These are phyloP conservation scores for Cercospora zeina DNA, from an alignment of 2,329 filamentous ascomycete genomes.

Conservation along the genomic window DNA sequence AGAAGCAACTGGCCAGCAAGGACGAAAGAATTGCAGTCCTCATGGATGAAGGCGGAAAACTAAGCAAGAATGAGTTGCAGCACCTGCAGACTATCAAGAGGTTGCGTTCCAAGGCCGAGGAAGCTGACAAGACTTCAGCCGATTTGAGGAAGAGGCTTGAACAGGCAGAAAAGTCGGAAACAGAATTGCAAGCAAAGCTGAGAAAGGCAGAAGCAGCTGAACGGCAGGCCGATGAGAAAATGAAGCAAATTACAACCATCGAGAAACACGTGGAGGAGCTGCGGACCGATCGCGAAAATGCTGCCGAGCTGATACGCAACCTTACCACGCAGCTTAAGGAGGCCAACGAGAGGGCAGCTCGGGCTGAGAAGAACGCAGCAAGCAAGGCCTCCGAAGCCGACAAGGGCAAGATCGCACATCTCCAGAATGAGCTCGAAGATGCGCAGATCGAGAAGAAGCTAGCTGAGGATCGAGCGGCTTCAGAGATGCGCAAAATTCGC, in stretches of 20 bases:
- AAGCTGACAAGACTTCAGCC: slow-evolving; percentile 54
- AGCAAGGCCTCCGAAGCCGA: slow-evolving; percentile 69
- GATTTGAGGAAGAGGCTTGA: slow-evolving; percentile 61
- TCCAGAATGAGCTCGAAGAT: slow-evolving; percentile 66
- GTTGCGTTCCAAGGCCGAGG: slow-evolving; percentile 57
- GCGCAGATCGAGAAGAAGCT: slow-evolving; percentile 74
- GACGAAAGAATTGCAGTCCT: slow-evolving; percentile 86
- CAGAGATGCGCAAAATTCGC: slow-evolving; percentile 69
- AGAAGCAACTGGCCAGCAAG: slow-evolving; percentile 82
- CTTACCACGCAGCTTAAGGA: slow-evolving; percentile 69
- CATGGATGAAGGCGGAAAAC: slow-evolving; percentile 87
- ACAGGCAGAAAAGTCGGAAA: slow-evolving; percentile 65
- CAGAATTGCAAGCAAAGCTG: slow-evolving; percentile 61
- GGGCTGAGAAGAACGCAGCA: slow-evolving; percentile 65
- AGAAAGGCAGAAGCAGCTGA: slow-evolving; percentile 61
- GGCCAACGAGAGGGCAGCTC: slow-evolving; percentile 65
- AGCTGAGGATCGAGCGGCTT: slow-evolving; percentile 66
- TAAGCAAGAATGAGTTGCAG: slow-evolving; percentile 83
- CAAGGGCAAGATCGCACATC: slow-evolving; percentile 55
- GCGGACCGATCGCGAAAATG: slow-evolving; percentile 38
- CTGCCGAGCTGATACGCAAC: slow-evolving; percentile 64
- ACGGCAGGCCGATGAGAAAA: slow-evolving; percentile 57
- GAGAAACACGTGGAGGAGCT: slow-evolving; percentile 45
- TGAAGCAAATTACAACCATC: slow-evolving; percentile 62
- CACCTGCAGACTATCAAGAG: slow-evolving; percentile 82